phyloP scores from a whole-genome alignment of 1,284 basidiomycete species.

The Omphalotus olearius region DNA sequence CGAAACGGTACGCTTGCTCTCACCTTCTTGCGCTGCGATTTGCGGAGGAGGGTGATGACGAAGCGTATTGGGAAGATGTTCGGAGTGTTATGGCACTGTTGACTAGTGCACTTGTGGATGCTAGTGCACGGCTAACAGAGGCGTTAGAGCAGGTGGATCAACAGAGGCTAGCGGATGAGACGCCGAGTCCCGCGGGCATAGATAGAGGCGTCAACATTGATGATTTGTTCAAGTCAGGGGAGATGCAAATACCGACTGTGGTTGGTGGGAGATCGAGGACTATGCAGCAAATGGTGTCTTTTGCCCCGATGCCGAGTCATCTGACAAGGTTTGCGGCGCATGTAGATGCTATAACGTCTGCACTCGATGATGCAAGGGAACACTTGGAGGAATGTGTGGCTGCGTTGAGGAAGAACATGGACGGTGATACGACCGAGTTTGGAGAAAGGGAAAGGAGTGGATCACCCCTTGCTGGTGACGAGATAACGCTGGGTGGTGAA shows the following conservation, averaged over 20 bases:
- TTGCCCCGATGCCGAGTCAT: constrained; percentile 68
- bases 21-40: constrained; percentile 75
- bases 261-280: constrained; percentile 15
- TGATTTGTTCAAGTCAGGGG: neutral
- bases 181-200: constrained; percentile 35
- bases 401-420: constrained; percentile 39
- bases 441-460: neutral
- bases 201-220: constrained; percentile 6
- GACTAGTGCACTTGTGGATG: constrained; percentile 60
- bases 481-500: neutral
- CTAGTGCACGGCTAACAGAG: constrained; percentile 52
- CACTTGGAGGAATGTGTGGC: constrained; percentile 57
- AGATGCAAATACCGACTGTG: constrained; percentile 4
- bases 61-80: constrained; percentile 78
- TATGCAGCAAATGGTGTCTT: constrained; percentile 38
- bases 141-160: constrained; percentile 56
- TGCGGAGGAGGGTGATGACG: constrained; percentile 54
- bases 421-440: neutral
- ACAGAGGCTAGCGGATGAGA: constrained; percentile 41
- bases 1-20: constrained; percentile 71
- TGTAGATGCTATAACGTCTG: constrained; percentile 60
- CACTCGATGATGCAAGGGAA: constrained; percentile 63
- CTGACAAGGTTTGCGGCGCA: constrained; percentile 65
- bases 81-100: constrained; percentile 66
- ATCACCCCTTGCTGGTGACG: neutral